Evolutionary conservation across 1,139 yeast species (phyloP).

Genomic region (Kodamaea derodonti): DNA sequence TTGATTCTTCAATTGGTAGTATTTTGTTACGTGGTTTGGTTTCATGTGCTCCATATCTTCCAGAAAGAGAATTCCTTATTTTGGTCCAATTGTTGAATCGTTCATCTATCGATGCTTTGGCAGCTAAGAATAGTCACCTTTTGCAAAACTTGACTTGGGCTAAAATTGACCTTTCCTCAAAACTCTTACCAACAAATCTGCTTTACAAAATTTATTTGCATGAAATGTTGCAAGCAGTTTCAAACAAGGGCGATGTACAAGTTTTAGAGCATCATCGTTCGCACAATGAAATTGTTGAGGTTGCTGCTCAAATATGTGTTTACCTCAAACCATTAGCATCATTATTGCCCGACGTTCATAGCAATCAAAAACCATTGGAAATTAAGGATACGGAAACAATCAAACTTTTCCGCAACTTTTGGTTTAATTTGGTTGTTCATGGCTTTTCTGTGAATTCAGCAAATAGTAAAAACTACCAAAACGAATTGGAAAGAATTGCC

Average conservation of each 20-base stretch:
- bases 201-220: conserved; percentile 57
- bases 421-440: conserved; percentile 94
- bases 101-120: conserved; percentile 30
- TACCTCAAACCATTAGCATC: conserved; percentile 73
- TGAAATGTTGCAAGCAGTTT: conserved; percentile 63
- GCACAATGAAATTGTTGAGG: conserved; percentile 70
- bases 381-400: conserved; percentile 45
- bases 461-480: conserved; percentile 43
- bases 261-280: conserved; percentile 78
- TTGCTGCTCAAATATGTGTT: conserved; percentile 70
- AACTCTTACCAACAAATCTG: conserved; percentile 38
- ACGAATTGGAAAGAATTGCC: conserved; percentile 68
- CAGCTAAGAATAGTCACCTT: conserved; percentile 29
- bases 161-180: conserved; percentile 50
- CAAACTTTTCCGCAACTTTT: conserved; percentile 73
- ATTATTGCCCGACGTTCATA: conserved; percentile 58
- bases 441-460: conserved; percentile 70
- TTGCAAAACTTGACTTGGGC: conserved; percentile 42
- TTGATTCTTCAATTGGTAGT: conserved; percentile 29
- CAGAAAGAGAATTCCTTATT: conserved; percentile 56
- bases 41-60: conserved; percentile 54
- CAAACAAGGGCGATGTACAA: conserved; percentile 79
- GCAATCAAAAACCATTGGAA: conserved; percentile 32
- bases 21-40: conserved; percentile 54
- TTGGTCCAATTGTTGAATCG: conserved; percentile 48